These are phyloP conservation scores for Mycena rebaudengoi DNA, from an alignment of 768 basidiomycete species.

Conservation along the genomic window DNA sequence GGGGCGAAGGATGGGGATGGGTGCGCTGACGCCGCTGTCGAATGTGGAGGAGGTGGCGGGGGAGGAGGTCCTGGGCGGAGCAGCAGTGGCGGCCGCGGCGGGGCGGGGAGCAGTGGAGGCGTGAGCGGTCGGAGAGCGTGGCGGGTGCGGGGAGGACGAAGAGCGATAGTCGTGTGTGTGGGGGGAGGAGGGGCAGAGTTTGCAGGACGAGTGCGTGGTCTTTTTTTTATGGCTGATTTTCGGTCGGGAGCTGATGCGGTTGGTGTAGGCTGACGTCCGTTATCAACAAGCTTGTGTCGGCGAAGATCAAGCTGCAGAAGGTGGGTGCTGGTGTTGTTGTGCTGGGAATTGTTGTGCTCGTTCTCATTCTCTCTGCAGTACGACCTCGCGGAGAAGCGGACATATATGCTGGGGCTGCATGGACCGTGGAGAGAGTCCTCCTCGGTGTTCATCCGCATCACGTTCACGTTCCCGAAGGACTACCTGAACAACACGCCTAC, in stretches of 20 bases:
- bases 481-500: constrained; percentile 73
- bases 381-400: constrained; percentile 75
- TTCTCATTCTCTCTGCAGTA: constrained; percentile 50
- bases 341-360: too few relatives aligned
- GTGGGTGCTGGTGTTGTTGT: constrained; percentile 46
- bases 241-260: neutral
- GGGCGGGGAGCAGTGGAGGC: constrained; percentile 52
- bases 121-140: constrained; percentile 46
- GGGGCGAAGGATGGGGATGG: constrained; percentile 64
- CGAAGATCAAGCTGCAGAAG: constrained; percentile 88
- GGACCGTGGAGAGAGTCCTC: constrained; percentile 92
- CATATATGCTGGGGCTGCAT: constrained; percentile 85
- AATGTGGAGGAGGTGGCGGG: constrained; percentile 68
- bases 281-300: constrained; percentile 66
- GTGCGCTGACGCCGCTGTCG: constrained; percentile 76
- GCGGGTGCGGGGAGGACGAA: constrained; percentile 5
- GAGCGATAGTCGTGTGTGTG: constrained; percentile 56
- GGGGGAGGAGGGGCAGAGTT: constrained; percentile 44
- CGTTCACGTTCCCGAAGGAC: constrained; percentile 86
- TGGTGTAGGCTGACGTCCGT: constrained; percentile 76
- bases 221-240: neutral
- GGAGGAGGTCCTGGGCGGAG: constrained; percentile 52
- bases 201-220: constrained; percentile 80
- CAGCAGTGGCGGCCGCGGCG: constrained; percentile 64
- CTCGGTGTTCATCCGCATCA: constrained; percentile 86